Percentiles rank a stretch among this genome's conserved stretches.
These are phyloP conservation scores for Colletotrichum incanum DNA, from an alignment of 2,329 filamentous ascomycete species.

Conservation along the genomic window DNA sequence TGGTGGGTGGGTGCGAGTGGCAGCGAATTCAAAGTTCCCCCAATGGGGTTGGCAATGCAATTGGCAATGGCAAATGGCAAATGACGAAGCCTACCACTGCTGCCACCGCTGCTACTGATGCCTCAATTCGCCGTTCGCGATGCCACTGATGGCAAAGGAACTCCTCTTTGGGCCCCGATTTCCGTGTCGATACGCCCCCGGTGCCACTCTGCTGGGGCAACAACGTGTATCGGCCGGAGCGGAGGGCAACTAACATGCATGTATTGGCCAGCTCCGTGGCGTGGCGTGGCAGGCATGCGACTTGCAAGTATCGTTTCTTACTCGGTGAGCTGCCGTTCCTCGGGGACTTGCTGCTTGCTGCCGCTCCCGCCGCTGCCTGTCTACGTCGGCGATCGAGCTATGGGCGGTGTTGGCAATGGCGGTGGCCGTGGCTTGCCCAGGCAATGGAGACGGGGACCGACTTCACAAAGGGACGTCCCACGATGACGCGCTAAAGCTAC, in stretches of 20 bases:
- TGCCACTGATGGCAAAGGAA: constrained; percentile 8
- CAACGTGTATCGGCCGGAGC: constrained; percentile 14
- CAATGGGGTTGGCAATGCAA: constrained; percentile 1
- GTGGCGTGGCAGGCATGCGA: constrained; percentile 19
- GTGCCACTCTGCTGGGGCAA: constrained; percentile 28
- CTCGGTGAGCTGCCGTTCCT: constrained; percentile 25
- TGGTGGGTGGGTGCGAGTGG: constrained; percentile 1
- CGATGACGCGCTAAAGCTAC: constrained; percentile 31
- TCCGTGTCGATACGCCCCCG: constrained; percentile 17
- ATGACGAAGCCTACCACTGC: constrained; percentile 4
- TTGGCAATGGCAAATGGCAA: constrained; percentile 21
- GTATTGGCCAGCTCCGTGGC: constrained; percentile 15
- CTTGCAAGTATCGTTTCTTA: constrained; percentile 25
- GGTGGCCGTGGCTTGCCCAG: constrained; percentile 19
- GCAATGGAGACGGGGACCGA: constrained; percentile 10
- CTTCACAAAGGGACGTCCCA: constrained; percentile 26
- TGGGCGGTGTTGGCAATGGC: constrained; percentile 16
- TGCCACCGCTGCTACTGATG: neutral
- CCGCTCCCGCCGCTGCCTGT: constrained; percentile 4
- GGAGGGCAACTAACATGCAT: constrained; percentile 17
- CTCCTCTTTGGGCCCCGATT: neutral
- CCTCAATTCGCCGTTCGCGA: constrained; percentile 14
- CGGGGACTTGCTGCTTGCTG: neutral
- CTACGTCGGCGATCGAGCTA: constrained; percentile 31
- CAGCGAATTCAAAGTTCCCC: neutral